A percentile compares a stretch with the other conserved stretches of the same genome.
These are phyloP conservation scores for Acorus calamus DNA, from an alignment of 106 monocot genomes.

Conservation along the genomic window DNA sequence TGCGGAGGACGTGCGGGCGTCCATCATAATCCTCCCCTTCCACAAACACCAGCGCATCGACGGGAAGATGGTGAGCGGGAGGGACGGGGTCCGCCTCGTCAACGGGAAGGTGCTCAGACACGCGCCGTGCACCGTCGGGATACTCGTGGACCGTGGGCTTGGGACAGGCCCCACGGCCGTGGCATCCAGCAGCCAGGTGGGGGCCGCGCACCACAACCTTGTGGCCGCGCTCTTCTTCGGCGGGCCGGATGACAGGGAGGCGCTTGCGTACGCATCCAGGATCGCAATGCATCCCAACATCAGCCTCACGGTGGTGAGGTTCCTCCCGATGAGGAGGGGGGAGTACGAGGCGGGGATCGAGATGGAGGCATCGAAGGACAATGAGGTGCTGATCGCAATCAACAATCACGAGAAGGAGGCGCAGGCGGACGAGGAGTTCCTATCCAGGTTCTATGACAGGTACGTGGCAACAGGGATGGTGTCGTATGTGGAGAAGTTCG, in stretches of 20 bases:
- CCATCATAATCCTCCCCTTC: conserved; percentile 54
- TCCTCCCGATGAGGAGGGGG: conserved; percentile 9
- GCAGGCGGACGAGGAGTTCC: conserved; percentile 13
- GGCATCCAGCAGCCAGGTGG: neutral
- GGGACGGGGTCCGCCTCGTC: conserved; percentile 15
- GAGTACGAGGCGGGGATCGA: conserved; percentile 10
- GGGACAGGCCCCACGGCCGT: neutral
- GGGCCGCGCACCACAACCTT: neutral
- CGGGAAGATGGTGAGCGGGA: conserved; percentile 29
- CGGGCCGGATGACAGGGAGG: conserved; percentile 47
- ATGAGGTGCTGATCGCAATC: conserved; percentile 16
- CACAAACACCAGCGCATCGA: conserved; percentile 37
- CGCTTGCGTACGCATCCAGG: conserved; percentile 17
- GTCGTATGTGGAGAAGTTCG: conserved; percentile 24
- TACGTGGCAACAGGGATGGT: conserved; percentile 24
- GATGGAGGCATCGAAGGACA: conserved; percentile 7
- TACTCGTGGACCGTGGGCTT: conserved; percentile 41
- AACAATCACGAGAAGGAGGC: conserved; percentile 4
- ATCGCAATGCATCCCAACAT: conserved; percentile 21
- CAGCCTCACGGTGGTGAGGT: conserved; percentile 24
- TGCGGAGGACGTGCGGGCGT: conserved; percentile 33
- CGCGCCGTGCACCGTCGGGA: conserved; percentile 45
- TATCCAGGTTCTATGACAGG: conserved; percentile 23
- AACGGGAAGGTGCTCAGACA: conserved; percentile 29
- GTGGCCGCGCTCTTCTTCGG: conserved; percentile 43